Base-by-base conservation (phyloP, 257 asterid genomes). In the Nicotiana benthamiana region DNA sequence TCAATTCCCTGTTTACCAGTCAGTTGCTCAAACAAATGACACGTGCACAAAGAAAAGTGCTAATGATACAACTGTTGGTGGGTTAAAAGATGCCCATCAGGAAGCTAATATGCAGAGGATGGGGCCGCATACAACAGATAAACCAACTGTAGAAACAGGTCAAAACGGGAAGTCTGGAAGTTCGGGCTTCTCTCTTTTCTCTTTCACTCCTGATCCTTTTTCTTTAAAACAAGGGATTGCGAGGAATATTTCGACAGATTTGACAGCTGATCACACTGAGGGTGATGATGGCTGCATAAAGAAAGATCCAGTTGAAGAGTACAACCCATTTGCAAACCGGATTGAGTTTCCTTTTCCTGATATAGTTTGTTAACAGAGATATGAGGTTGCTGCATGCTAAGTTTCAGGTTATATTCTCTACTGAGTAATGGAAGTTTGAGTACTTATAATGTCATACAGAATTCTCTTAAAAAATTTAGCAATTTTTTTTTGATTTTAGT, bases 311-410 rank as follows among this genome's bases (percentile, higher is more conserved):
- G 12, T 90, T 9, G 96, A 91, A 89, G 97, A 96, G 87, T 92
- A 94, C 84, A 96, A 94, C 89, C 86, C 93, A 87, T 96, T 96
- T 89, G 97, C 96, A 24, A 92, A 94, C 63, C 97, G 95, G 77
- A 91, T 96, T 46, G 84, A 88, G 84, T 94, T 96, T 90, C 88
- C 97, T 1, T 83, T 96, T 87, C 88, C 90, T 93, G 93, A 92
- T 88, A 81, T 85, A 65, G 80, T 84, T 77, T 82, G 83, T 66
- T 43, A 60, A 91, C 46, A 85, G 10, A 1, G 86, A 87, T 40
- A 7, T 40, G 46, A 77, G 80, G 85, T 84, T 76, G 83, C 52
- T 27, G 51, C 24, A 43, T 27, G 70, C 28, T 79, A 80, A 80
- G 80, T 80, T 60, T 75, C 83, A 80, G 76, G 79, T 83, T 79